Base-by-base conservation (phyloP, 148 eudicot genomes). In the Amaranthus palmeri region DNA sequence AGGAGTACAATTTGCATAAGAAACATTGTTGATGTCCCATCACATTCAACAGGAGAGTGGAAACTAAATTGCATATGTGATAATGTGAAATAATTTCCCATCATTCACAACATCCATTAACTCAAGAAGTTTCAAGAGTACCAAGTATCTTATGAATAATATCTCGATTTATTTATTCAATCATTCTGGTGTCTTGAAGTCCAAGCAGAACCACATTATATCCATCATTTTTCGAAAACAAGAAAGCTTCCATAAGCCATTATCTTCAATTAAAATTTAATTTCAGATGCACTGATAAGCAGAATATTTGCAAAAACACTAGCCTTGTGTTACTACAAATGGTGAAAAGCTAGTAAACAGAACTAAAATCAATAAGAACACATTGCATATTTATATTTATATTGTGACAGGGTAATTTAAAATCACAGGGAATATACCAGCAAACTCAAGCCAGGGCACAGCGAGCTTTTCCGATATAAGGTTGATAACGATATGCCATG, bases 401-500 rank as follows among this genome's bases (percentile, higher is more conserved):
- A 48, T 7, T 4, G 18, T 1, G 12, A 15, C 17, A 5, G 10
- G 70, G 40, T 49, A 44, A 46, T 11, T 41, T 10, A 60, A 10
- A 12, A 10, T 17, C n/a, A 54, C 18, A 11, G 61, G 17, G 62
- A 69, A 54, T 9, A 41, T 91, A 95, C 98, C 98, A 95, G 91
- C 77, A 95, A 78, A 70, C 96, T 86, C 48, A 79, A 84, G 52
- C 98, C 98, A 72, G 91, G 86, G 77, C 88, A 89, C 18, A 89
- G 82, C 81, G 78, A 64, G 86, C 96, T 95, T 79, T 95, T 95
- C 76, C 97, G 83, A 65, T 95, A 95, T 6, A 95, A 86, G 42
- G 96, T 91, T 64, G 91, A 83, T 58, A 95, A 90, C 45, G 98
- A 91, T 79, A 95, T 91, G 6, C 98, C 98, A 78, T 95, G 96